These are phyloP conservation scores for Esteya vermicola DNA, from an alignment of 2,329 filamentous ascomycete genomes.

Conservation along the genomic window DNA sequence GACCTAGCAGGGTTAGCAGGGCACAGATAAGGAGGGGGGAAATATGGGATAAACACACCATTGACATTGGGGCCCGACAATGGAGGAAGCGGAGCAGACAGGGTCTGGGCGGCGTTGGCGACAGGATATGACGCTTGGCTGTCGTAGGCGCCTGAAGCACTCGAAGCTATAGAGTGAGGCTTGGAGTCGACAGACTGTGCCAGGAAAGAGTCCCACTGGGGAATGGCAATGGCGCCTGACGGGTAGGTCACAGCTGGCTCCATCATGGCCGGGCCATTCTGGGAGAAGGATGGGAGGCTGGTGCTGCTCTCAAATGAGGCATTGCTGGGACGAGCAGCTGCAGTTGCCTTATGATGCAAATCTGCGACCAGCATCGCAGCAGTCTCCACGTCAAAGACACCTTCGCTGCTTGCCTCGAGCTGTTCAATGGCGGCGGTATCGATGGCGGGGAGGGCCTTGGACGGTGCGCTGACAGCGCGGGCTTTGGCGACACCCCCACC, in stretches of 20 bases:
- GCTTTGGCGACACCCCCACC: slow-evolving; percentile 49
- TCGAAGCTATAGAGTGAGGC: slow-evolving; percentile 58
- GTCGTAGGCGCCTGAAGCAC: slow-evolving; percentile 51
- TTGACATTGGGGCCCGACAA: slow-evolving; percentile 50
- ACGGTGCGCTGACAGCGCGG: slow-evolving; percentile 45
- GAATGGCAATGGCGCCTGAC: slow-evolving; percentile 64
- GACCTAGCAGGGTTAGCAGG: neutral
- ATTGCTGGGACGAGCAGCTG: slow-evolving; percentile 46
- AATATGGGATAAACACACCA: too few relatives aligned
- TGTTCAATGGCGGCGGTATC: slow-evolving; percentile 82
- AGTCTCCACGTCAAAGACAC: slow-evolving; percentile 89
- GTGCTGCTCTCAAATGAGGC: slow-evolving; percentile 41
- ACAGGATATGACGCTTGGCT: slow-evolving; percentile 49
- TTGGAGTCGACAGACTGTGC: slow-evolving; percentile 59
- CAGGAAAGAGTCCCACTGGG: slow-evolving; percentile 85
- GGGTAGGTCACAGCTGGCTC: slow-evolving; percentile 66
- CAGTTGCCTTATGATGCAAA: slow-evolving; percentile 86
- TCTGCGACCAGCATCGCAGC: slow-evolving; percentile 98
- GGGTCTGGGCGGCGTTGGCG: slow-evolving; percentile 40
- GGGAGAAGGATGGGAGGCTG: slow-evolving; percentile 53
- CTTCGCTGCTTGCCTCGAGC: slow-evolving; percentile 80
- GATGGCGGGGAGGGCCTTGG: slow-evolving; percentile 62
- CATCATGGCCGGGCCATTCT: slow-evolving; percentile 57
- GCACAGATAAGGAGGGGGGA: too few relatives aligned
- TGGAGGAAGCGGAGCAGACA: slow-evolving; percentile 49